These are phyloP conservation scores for Fraxinus latifolia DNA, from an alignment of 305 asterid species.

Conservation along the genomic window DNA sequence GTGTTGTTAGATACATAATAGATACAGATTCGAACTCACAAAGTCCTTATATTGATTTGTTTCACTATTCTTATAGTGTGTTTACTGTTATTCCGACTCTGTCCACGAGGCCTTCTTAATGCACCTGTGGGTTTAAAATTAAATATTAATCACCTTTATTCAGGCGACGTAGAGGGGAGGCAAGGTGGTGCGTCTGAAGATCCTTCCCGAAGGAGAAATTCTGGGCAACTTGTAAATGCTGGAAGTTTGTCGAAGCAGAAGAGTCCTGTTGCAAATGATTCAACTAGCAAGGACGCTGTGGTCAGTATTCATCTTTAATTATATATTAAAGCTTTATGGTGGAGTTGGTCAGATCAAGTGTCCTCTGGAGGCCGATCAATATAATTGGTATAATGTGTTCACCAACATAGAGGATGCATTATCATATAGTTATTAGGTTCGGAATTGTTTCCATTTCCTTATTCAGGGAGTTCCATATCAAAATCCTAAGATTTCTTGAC, in stretches of 20 bases:
- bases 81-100: neutral
- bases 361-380: neutral
- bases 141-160: conserved; percentile 13
- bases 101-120: neutral
- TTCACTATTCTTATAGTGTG: neutral
- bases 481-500: neutral
- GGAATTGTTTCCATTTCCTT: neutral
- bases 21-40: neutral
- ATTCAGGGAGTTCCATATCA: neutral
- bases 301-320: conserved; percentile 42
- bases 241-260: conserved; percentile 58
- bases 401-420: neutral
- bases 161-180: conserved; percentile 77
- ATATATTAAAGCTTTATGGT: conserved; percentile 12
- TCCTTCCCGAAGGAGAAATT: conserved; percentile 60
- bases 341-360: neutral
- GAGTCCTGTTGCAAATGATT: conserved; percentile 74
- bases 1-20: neutral
- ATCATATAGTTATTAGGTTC: neutral
- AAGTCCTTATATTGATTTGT: neutral
- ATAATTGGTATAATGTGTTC: neutral
- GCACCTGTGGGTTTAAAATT: neutral
- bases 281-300: conserved; percentile 78
- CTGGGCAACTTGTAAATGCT: conserved; percentile 54
- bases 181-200: conserved; percentile 58